phyloP scores from a whole-genome alignment of 2,329 filamentous ascomycete species.

The Ophiocordyceps sinensis region DNA sequence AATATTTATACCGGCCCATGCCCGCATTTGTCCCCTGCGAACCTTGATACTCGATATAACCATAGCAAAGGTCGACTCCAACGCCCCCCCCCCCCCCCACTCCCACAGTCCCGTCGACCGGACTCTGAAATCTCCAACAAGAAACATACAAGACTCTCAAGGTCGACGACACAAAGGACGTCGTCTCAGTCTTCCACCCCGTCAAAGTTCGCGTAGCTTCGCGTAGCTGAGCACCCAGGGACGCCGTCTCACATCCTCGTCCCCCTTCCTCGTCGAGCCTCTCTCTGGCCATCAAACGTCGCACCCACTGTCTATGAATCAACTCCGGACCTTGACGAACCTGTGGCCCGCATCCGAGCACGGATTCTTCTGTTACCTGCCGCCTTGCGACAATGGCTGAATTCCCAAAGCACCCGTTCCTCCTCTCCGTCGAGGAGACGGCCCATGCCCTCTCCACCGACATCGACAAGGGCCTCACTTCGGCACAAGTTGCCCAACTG shows the following conservation, averaged over 20 bases:
- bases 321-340: conserved; percentile 2
- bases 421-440: conserved; percentile 47
- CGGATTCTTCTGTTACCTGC: conserved; percentile 1
- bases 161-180: no score
- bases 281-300: not conserved
- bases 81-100: no score
- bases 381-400: conserved; percentile 17
- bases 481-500: conserved; percentile 42
- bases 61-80: no score
- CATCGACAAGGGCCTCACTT: conserved; percentile 51
- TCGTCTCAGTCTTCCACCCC: no score
- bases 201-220: no score
- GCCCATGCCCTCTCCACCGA: conserved; percentile 47
- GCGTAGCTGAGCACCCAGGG: no score
- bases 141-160: no score
- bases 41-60: not conserved
- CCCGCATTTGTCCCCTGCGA: not conserved
- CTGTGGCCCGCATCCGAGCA: conserved; percentile 5
- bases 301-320: conserved; percentile 8
- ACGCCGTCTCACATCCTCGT: not conserved
- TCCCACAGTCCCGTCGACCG: no score
- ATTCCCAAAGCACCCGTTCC: conserved; percentile 42
- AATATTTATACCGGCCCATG: not conserved
- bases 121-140: no score
- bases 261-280: conserved; percentile 1